Base-by-base conservation (phyloP, 2,329 filamentous ascomycete species). In the Penicillium sclerotiorum region DNA sequence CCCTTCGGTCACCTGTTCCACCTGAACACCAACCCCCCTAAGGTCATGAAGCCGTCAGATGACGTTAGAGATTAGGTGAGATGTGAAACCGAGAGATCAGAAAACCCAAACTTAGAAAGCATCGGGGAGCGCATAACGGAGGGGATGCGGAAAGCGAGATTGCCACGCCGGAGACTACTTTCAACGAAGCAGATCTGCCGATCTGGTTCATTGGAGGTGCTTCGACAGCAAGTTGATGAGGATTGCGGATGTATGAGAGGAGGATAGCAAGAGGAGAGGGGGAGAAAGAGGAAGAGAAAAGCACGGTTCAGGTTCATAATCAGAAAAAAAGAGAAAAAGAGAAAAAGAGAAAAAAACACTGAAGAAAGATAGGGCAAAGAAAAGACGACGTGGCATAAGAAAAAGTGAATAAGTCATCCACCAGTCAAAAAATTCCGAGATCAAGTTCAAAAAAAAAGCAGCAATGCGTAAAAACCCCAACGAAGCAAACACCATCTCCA, bases 391-490 rank as follows among this genome's bases (percentile, higher is more conserved):
- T 50, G 48, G 49, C 46, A 35, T 56, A 45, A 53, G 50, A 48
- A 41, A 15, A 18, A 50, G 49, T 18, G n/a, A 42, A 22, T 41
- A 62, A 59, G 52, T 61, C 43, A 57, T 61, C 52, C 45, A 88
- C 64, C 48, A 23, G 33, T 61, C 65, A 61, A 64, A 67, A 71
- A 60, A 70, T 71, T 73, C 69, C 66, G 70, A 72, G 65, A 72
- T 68, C 65, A 65, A 64, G 56, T 53, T 27, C 25, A 30, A 58
- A 57, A 47, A 46, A 35, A 45, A 15, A 52, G 17, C 12, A 45
- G 36, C 45, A 49, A 41, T 11, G 47, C 49, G 35, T 33, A 63
- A 58, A 58, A 57, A 62, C 63, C 58, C 60, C 65, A 59, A 62
- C 60, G 61, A 63, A 59, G 66, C 63, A 67, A 71, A 67, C 66